A percentile compares a stretch with the other conserved stretches of the same genome.
Evolutionary conservation across 73 alveolate species (phyloP).

Genomic region (Stentor roeselii): DNA sequence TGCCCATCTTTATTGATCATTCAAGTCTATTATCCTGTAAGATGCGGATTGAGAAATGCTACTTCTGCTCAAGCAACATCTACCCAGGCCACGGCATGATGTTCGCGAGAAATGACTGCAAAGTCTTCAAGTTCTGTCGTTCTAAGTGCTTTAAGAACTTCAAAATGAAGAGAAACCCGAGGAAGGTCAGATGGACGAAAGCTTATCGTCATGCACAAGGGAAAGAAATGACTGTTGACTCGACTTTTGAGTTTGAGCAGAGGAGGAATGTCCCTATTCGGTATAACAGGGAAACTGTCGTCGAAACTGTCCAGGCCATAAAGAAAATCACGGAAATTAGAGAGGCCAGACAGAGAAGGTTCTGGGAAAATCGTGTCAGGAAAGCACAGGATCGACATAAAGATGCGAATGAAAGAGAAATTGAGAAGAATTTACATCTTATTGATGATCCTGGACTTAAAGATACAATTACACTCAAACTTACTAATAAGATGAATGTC

Average conservation of each 20-base stretch:
- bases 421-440: not conserved
- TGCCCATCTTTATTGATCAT: not conserved
- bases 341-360: constrained; percentile 72
- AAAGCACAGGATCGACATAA: constrained; percentile 2
- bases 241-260: constrained; percentile 79
- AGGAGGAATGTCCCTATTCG: constrained; percentile 73
- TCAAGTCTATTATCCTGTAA: too few relatives aligned
- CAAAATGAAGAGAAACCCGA: constrained; percentile 92
- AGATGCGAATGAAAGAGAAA: not conserved
- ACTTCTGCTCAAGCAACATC: constrained; percentile 94
- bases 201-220: constrained; percentile 86
- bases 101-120: constrained; percentile 93
- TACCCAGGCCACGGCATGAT: constrained; percentile 98
- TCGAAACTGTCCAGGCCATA: constrained; percentile 88
- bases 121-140: constrained; percentile 93
- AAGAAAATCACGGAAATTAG: constrained; percentile 82
- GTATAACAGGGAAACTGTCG: constrained; percentile 76
- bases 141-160: constrained; percentile 93
- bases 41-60: constrained; percentile 98
- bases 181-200: constrained; percentile 97
- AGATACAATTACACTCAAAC: too few relatives aligned
- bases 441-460: too few relatives aligned
- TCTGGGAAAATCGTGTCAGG: constrained; percentile 41
- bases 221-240: constrained; percentile 79
- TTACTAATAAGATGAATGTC: too few relatives aligned